Conservation (phyloP, 192 early-diverging fungal species). For the Podila minutissima region DNA sequence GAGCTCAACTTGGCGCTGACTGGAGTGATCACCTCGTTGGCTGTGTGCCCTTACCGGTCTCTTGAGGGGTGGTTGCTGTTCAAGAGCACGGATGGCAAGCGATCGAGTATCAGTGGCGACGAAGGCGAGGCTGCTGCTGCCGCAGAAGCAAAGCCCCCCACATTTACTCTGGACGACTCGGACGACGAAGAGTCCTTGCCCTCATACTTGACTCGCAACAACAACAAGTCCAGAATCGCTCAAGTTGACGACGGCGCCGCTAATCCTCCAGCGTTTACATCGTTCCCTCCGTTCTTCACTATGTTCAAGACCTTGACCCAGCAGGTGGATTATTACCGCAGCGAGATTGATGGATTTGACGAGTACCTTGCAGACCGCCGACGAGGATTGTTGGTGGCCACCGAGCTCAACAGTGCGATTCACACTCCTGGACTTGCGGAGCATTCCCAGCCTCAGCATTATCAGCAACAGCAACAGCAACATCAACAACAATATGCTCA, state of each 20-base stretch:
- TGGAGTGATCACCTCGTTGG: slow-evolving; percentile 86
- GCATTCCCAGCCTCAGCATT: neutral
- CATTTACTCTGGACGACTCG: slow-evolving; percentile 31
- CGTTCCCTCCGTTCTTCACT: slow-evolving; percentile 72
- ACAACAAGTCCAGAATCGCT: slow-evolving; percentile 18
- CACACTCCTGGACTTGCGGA: slow-evolving; percentile 35
- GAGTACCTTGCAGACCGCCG: slow-evolving; percentile 62
- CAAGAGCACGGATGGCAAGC: slow-evolving; percentile 54
- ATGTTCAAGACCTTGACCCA: slow-evolving; percentile 68
- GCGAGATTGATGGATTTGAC: slow-evolving; percentile 69
- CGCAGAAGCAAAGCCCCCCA: neutral
- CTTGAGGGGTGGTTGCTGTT: slow-evolving; percentile 79
- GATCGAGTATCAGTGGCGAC: slow-evolving; percentile 20
- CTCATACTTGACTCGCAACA: slow-evolving; percentile 8
- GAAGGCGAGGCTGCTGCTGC: slow-evolving; percentile 31
- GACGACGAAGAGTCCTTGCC: slow-evolving; percentile 53
- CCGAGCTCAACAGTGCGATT: slow-evolving; percentile 52
- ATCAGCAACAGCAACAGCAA: slow-evolving; percentile 15
- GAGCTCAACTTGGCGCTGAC: slow-evolving; percentile 93
- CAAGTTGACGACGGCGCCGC: slow-evolving; percentile 3
- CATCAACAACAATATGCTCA: slow-evolving; percentile 2
- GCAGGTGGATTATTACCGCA: slow-evolving; percentile 73
- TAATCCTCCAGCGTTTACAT: slow-evolving; percentile 53
- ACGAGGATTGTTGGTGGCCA: slow-evolving; percentile 63
- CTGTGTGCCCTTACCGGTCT: slow-evolving; percentile 76